phyloP scores from a whole-genome alignment of 169 alveolate genomes.

The Perkinsus chesapeaki region DNA sequence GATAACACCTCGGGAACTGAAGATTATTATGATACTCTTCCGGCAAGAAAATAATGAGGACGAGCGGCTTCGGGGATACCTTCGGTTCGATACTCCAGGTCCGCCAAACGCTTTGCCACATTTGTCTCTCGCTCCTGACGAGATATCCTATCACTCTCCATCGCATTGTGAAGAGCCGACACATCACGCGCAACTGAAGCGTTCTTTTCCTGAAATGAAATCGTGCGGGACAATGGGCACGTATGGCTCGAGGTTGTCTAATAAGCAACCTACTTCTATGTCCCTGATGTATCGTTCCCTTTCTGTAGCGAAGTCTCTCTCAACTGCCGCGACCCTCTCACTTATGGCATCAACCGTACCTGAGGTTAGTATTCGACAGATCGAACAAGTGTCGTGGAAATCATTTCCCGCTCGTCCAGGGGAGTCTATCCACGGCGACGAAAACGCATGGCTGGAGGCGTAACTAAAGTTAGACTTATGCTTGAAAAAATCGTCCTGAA shows the following conservation, averaged over 20 bases:
- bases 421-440: no score
- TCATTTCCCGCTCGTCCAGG: no score
- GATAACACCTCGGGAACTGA: no score
- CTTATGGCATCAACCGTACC: slow-evolving; percentile 18
- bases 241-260: not conserved
- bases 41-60: not conserved
- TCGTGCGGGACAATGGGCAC: no score
- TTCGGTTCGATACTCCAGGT: not conserved
- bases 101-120: slow-evolving; percentile 21
- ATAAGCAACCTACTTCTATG: not conserved
- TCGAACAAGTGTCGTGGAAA: no score
- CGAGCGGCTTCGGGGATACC: not conserved
- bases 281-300: slow-evolving; percentile 17
- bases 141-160: slow-evolving; percentile 19
- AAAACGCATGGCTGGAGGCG: no score
- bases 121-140: slow-evolving; percentile 31
- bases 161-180: slow-evolving; percentile 13
- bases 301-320: slow-evolving; percentile 26
- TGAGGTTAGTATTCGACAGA: no score
- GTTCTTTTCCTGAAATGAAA: slow-evolving; percentile 15
- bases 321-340: slow-evolving; percentile 22
- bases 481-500: no score
- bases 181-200: slow-evolving; percentile 21
- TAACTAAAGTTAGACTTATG: no score
- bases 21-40: no score